A percentile compares a stretch with the other conserved stretches of the same genome.
Conservation (phyloP, 345 rosid genomes). For the Citrus sinensis region DVS_A1.0 CM039163.1:1286501-1287000, state of each 20-base stretch:
- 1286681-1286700: not conserved
- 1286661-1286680: not conserved
- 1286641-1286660: too few relatives aligned
- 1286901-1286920: constrained; percentile 53
- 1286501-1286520: too few relatives aligned
- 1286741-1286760: not conserved
- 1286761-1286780: not conserved
- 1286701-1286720: not conserved
- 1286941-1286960: not conserved
- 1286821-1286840: constrained; percentile 11
- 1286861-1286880: constrained; percentile 65
- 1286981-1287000: not conserved
- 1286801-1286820: not conserved
- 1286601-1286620: too few relatives aligned
- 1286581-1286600: too few relatives aligned
- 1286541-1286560: too few relatives aligned
- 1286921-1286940: not conserved
- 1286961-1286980: not conserved
- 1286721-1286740: not conserved
- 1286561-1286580: too few relatives aligned
- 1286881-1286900: constrained; percentile 94
- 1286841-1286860: constrained; percentile 16
- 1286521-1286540: too few relatives aligned
- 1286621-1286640: too few relatives aligned
- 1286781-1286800: not conserved